Conservation (phyloP, 495 filamentous ascomycete genomes). For the Penicillium dipodomyicola region DNA sequence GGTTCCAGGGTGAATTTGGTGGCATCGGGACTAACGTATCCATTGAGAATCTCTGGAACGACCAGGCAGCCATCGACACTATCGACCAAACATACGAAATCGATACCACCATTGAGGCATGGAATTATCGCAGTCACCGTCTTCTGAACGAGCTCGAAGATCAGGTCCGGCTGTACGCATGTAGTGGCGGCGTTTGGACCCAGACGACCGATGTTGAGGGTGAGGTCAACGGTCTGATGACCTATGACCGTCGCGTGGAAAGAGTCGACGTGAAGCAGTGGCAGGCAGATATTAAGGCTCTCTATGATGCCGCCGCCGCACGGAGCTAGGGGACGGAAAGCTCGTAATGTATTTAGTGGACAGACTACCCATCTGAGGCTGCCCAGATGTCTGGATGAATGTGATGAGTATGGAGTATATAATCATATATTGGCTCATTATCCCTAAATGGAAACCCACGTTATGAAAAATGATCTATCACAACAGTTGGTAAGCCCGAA, state of each 20-base stretch:
- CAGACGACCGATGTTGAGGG: constrained; percentile 73
- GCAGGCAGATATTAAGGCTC: constrained; percentile 55
- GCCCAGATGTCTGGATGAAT: not conserved
- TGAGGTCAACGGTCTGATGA: constrained; percentile 69
- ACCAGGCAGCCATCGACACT: constrained; percentile 48
- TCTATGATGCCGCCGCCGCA: constrained; percentile 53
- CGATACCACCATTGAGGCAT: constrained; percentile 52
- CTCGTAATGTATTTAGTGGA: constrained; percentile 3
- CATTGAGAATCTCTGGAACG: constrained; percentile 58
- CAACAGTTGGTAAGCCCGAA: not conserved
- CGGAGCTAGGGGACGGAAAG: constrained; percentile 18
- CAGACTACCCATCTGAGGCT: not conserved
- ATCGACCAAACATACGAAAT: constrained; percentile 69
- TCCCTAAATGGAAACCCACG: not conserved
- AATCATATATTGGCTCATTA: not conserved
- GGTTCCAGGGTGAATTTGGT: constrained; percentile 67
- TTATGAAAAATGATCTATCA: not conserved
- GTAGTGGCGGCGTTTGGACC: constrained; percentile 61
- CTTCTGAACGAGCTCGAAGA: constrained; percentile 54
- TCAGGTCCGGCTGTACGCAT: constrained; percentile 55
- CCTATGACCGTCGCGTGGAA: constrained; percentile 59
- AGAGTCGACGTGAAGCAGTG: constrained; percentile 57
- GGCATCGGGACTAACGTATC: constrained; percentile 62
- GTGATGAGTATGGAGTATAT: constrained; percentile 6
- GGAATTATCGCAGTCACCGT: constrained; percentile 61